Evolutionary conservation across 306 rosid genomes (phyloP).

Genomic region (Geum urbanum): DNA sequence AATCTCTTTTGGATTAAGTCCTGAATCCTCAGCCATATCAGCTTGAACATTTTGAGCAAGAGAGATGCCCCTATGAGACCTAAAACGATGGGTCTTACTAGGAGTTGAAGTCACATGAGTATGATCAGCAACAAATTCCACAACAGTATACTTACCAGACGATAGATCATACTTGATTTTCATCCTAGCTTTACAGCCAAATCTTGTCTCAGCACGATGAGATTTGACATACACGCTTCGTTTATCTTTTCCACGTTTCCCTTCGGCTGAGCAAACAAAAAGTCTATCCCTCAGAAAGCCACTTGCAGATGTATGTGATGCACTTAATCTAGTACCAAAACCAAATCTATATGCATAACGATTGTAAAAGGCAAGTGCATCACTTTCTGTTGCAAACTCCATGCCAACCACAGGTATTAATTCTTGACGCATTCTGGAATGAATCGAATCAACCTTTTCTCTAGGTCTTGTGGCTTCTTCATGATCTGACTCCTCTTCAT

Average conservation of each 20-base stretch:
- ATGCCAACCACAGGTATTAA: background rate
- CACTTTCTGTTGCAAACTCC: background rate
- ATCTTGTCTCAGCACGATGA: conserved; percentile 4
- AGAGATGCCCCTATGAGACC: background rate
- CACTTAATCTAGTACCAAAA: background rate
- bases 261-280: conserved; percentile 17
- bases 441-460: background rate
- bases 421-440: background rate
- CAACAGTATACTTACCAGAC: background rate
- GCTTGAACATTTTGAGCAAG: background rate
- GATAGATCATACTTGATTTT: background rate
- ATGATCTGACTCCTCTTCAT: background rate
- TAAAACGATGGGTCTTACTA: background rate
- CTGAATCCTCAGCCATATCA: background rate
- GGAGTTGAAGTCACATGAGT: conserved; percentile 1
- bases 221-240: background rate
- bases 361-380: conserved; percentile 5
- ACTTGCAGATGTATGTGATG: background rate
- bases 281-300: background rate
- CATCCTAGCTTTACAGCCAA: background rate
- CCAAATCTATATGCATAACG: background rate
- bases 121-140: background rate
- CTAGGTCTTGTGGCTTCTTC: background rate
- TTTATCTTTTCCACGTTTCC: conserved; percentile 1
- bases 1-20: conserved; percentile 5